phyloP scores from a whole-genome alignment of 371 early-diverging fungal genomes.

The Coemansia linderi region DNA sequence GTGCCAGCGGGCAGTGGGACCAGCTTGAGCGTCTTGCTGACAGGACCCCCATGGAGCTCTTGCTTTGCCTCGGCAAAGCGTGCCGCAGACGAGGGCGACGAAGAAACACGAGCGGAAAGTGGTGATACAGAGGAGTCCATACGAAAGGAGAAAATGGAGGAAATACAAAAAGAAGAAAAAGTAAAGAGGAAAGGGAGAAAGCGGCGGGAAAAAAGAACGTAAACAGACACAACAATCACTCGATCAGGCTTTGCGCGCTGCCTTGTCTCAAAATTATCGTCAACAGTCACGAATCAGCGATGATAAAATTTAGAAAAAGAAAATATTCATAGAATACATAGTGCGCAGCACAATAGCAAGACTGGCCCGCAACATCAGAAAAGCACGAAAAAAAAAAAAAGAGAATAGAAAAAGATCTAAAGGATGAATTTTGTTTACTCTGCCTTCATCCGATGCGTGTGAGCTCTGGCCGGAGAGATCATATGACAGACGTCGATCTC shows the following conservation, averaged over 20 bases:
- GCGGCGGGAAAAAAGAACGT: neutral
- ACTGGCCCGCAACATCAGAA: neutral
- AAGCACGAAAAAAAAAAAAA: constrained; percentile 4
- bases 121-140: neutral
- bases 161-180: constrained; percentile 1
- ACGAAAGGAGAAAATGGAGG: neutral
- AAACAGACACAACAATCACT: neutral
- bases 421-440: constrained; percentile 5
- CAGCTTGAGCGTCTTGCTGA: neutral
- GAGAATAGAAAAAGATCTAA: neutral
- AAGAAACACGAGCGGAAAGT: neutral
- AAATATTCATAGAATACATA: neutral
- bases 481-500: constrained; percentile 57
- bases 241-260: neutral
- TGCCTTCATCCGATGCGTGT: constrained; percentile 42
- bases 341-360: constrained; percentile 1
- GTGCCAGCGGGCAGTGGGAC: neutral
- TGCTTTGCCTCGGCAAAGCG: neutral
- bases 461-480: constrained; percentile 23
- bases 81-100: neutral
- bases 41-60: neutral
- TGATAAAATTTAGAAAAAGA: neutral
- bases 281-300: neutral
- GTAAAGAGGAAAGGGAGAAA: no score
- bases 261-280: neutral